Base-by-base conservation (phyloP, 1,139 yeast species). In the Candida labiduridarum region DNA sequence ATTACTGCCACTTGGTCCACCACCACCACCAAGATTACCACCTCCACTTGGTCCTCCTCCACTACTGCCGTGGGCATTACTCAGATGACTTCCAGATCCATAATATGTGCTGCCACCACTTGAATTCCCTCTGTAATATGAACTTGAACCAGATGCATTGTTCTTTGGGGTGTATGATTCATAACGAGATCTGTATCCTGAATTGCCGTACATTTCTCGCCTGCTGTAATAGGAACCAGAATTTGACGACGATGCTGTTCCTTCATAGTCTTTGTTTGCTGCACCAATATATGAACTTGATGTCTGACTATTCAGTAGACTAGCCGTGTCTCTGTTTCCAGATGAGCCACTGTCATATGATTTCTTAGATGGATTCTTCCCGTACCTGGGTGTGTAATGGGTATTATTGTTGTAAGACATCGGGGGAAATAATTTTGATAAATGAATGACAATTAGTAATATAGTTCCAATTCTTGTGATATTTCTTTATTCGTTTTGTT, bases 361-460 rank as follows among this genome's bases (percentile, higher is more conserved):
- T 29, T 49, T 49, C 44, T 46, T 45, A 6, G 53, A 45, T 18
- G 44, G 39, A 25, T 33, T 44, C 40, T 44, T 50, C 19, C 51
- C 52, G 44, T 55, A 57, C 40, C 60, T 51, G 4, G 59, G 56
- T 41, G 54, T 56, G 42, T 57, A 57, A 45, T 54, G 51, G 25
- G 49, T 46, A 47, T 50, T 52, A 46, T 49, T 50, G 43, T 51
- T 51, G 47, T 54, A 55, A 15, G 53, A 47, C 58, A 52, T 55
- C 19, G 16, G 22, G 22, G 18, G 46, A 33, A 25, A 19, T 30
- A 41, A 36, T 44, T 39, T 25, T 46, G 46, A 42, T 29, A 46
- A 31, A 16, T 35, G 19, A 35, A 35, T 35, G 38, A 34, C 19
- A 34, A 1, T n/a, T 34, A 34, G 16, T 14, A 16, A 9, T 6